Evolutionary conservation across 108 stramenopile genomes (phyloP).

Genomic region (Skeletonema marinoi): DNA sequence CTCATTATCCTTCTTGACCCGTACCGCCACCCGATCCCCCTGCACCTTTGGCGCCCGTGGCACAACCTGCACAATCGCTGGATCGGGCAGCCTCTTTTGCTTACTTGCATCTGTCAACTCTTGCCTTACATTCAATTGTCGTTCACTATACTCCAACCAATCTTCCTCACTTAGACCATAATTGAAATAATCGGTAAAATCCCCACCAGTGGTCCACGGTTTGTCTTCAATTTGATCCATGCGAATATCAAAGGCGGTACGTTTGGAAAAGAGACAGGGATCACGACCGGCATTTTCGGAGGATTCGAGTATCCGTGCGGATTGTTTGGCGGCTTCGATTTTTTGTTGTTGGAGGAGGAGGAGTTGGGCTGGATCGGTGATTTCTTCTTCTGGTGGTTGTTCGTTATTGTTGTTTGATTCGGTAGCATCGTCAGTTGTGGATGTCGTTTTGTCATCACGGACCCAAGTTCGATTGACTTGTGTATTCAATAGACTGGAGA

Average conservation of each 20-base stretch:
- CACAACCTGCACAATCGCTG: slow-evolving; percentile 76
- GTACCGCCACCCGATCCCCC: slow-evolving; percentile 70
- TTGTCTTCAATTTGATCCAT: slow-evolving; percentile 94
- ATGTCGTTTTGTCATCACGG: slow-evolving; percentile 21
- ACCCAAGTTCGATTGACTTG: slow-evolving; percentile 86
- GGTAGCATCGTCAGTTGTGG: not conserved
- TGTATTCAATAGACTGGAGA: slow-evolving; percentile 41
- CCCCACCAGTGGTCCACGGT: slow-evolving; percentile 73
- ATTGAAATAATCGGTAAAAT: slow-evolving; percentile 88
- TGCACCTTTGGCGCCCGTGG: slow-evolving; percentile 67
- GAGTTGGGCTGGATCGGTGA: slow-evolving; percentile 78
- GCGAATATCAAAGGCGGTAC: slow-evolving; percentile 91
- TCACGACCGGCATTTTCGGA: slow-evolving; percentile 92
- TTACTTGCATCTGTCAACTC: slow-evolving; percentile 86
- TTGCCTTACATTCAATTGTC: slow-evolving; percentile 81
- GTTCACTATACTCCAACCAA: slow-evolving; percentile 85
- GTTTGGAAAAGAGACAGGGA: slow-evolving; percentile 85
- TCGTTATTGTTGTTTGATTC: slow-evolving; percentile 11
- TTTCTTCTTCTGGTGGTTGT: slow-evolving; percentile 54
- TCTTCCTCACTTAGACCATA: slow-evolving; percentile 85
- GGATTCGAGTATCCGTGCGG: slow-evolving; percentile 69
- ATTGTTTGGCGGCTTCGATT: slow-evolving; percentile 73
- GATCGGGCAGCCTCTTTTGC: slow-evolving; percentile 80
- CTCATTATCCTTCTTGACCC: slow-evolving; percentile 22
- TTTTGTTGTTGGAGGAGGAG: slow-evolving; percentile 78